These are phyloP conservation scores for Edaphochlamys debaryana DNA, from an alignment of 139 green algal genomes.

Conservation along the genomic window DNA sequence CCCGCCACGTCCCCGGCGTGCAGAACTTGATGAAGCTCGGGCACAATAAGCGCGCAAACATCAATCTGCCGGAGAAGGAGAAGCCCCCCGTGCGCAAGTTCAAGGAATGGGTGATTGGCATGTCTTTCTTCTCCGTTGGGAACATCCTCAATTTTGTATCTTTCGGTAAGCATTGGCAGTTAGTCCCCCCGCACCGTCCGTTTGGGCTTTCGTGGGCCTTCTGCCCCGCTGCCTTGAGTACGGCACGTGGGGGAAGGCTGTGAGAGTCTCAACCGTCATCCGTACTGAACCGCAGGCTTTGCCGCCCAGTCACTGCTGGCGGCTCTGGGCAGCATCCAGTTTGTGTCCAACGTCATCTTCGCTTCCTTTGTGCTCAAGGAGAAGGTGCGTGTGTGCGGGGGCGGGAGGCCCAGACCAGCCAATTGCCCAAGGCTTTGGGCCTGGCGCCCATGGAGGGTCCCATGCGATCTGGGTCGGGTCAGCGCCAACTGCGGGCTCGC, in stretches of 20 bases:
- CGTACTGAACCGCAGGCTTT: slow-evolving; percentile 81
- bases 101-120: slow-evolving; percentile 77
- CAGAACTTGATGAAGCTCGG: slow-evolving; percentile 94
- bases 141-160: slow-evolving; percentile 86
- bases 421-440: too few relatives aligned
- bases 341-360: slow-evolving; percentile 91
- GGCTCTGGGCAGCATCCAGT: slow-evolving; percentile 87
- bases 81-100: slow-evolving; percentile 47
- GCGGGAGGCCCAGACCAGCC: too few relatives aligned
- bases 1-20: too few relatives aligned
- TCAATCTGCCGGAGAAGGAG: slow-evolving; percentile 42
- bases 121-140: slow-evolving; percentile 73
- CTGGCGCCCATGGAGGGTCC: too few relatives aligned
- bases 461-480: too few relatives aligned
- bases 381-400: slow-evolving; percentile 66
- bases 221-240: too few relatives aligned
- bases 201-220: too few relatives aligned
- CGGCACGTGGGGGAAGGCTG: too few relatives aligned
- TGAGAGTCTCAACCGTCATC: too few relatives aligned
- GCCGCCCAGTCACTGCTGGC: slow-evolving; percentile 88
- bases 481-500: too few relatives aligned
- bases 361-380: slow-evolving; percentile 83
- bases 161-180: slow-evolving; percentile 60
- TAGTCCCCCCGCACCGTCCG: too few relatives aligned
- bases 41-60: slow-evolving; percentile 73